Conservation (phyloP, 352 stramenopile species). For the Aphanomyces euteiches region DNA sequence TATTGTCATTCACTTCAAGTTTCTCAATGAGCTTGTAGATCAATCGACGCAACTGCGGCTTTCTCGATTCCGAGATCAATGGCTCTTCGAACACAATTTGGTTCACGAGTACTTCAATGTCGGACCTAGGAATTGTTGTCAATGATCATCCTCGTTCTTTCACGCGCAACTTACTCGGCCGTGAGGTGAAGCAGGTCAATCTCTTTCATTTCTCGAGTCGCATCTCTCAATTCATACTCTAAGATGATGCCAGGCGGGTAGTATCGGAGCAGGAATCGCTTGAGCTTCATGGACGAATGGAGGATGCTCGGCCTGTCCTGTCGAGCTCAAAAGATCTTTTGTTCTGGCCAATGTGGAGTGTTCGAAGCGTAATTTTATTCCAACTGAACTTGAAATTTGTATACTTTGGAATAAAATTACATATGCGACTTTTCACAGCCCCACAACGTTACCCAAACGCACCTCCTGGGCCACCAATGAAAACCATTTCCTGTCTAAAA, state of each 20-base stretch:
- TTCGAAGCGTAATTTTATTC: neutral
- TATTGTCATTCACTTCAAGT: conserved; percentile 90
- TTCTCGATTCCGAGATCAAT: conserved; percentile 89
- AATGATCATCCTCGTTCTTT: conserved; percentile 4
- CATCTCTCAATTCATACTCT: conserved; percentile 93
- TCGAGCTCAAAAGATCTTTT: conserved; percentile 25
- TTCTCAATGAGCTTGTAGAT: conserved; percentile 97
- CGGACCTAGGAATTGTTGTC: conserved; percentile 45
- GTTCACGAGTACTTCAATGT: conserved; percentile 93
- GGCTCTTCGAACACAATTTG: conserved; percentile 95
- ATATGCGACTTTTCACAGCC: conserved; percentile 9
- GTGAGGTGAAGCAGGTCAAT: conserved; percentile 94
- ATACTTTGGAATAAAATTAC: neutral
- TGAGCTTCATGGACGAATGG: conserved; percentile 86
- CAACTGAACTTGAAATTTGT: conserved; percentile 13
- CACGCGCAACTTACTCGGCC: conserved; percentile 60
- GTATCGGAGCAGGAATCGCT: conserved; percentile 93
- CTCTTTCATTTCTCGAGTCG: conserved; percentile 91
- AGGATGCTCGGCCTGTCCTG: neutral
- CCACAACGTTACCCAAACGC: neutral
- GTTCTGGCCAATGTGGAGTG: neutral
- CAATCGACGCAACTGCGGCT: conserved; percentile 90
- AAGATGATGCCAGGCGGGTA: conserved; percentile 95
- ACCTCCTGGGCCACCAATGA: neutral
- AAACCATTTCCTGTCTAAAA: neutral